Evolutionary conservation across 768 basidiomycete genomes (phyloP).

Genomic region (Leccinum sublutescens): DNA sequence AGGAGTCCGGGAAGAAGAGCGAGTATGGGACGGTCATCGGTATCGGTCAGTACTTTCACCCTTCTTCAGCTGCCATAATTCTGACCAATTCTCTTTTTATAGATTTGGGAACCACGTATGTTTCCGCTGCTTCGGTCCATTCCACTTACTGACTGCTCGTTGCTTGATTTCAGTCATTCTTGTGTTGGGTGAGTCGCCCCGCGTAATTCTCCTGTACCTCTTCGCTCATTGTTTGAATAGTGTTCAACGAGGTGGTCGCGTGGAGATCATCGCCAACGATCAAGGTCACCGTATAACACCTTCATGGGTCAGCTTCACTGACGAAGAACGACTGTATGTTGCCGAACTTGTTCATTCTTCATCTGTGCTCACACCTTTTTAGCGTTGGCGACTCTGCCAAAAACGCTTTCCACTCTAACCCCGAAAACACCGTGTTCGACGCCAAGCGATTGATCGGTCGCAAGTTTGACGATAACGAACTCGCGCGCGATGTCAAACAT

Average conservation of each 20-base stretch:
- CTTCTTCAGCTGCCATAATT: fast-evolving
- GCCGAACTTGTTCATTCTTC: not conserved
- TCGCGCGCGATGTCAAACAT: conserved; percentile 83
- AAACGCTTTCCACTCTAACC: conserved; percentile 92
- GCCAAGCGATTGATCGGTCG: conserved; percentile 95
- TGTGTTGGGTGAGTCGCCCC: conserved; percentile 78
- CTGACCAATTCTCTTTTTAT: conserved; percentile 11
- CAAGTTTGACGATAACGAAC: conserved; percentile 75
- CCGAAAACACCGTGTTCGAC: conserved; percentile 92
- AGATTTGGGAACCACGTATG: conserved; percentile 92
- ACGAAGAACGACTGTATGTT: conserved; percentile 67
- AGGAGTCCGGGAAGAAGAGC: conserved; percentile 49
- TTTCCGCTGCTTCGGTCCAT: conserved; percentile 1
- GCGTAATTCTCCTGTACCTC: not conserved
- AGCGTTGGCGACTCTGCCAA: conserved; percentile 94
- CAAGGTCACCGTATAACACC: conserved; percentile 89
- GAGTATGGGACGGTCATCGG: conserved; percentile 94
- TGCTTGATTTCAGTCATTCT: conserved; percentile 63
- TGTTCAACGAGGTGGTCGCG: conserved; percentile 81
- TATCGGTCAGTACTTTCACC: conserved; percentile 59
- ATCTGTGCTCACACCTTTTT: not conserved
- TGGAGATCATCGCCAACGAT: conserved; percentile 89
- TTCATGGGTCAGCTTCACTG: conserved; percentile 80
- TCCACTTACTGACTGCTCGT: conserved; percentile 19
- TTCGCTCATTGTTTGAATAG: conserved; percentile 34